Percentiles rank a stretch among this genome's conserved stretches.
These are phyloP conservation scores for Rhizopogon salebrosus DNA, from an alignment of 768 basidiomycete genomes.

Conservation along the genomic window DNA sequence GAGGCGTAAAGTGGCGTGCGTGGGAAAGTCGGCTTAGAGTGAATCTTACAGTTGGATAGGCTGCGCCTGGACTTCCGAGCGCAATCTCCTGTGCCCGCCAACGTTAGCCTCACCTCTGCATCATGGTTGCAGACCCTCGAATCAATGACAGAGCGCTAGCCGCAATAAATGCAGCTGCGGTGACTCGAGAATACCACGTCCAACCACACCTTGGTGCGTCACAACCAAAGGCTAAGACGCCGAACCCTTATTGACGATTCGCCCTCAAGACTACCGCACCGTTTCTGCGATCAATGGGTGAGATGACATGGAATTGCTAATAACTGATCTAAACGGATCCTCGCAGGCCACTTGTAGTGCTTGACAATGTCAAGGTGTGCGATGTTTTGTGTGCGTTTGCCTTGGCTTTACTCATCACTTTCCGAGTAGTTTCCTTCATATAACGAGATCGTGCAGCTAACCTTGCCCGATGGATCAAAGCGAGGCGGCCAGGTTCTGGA, in stretches of 20 bases:
- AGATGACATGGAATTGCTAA: constrained; percentile 21
- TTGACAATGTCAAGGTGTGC: constrained; percentile 95
- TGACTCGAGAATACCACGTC: constrained; percentile 83
- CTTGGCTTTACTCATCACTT: constrained; percentile 11
- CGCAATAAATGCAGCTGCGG: constrained; percentile 82
- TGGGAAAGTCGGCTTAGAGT: background rate
- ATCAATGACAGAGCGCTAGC: constrained; percentile 71
- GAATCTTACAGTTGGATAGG: too few relatives aligned
- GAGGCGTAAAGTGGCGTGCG: background rate
- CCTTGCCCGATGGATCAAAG: constrained; percentile 90
- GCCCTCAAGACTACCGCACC: constrained; percentile 82
- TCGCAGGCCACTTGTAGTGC: constrained; percentile 83
- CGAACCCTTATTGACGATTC: constrained; percentile 3
- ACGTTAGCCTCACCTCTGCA: constrained; percentile 5
- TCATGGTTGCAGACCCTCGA: constrained; percentile 47
- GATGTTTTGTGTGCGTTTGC: constrained; percentile 2
- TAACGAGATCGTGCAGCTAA: constrained; percentile 96
- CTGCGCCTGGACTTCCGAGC: background rate
- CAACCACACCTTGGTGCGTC: constrained; percentile 81
- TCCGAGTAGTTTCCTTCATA: constrained; percentile 82
- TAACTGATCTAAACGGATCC: constrained; percentile 6
- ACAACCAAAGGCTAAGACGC: constrained; percentile 7
- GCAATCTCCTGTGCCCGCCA: background rate
- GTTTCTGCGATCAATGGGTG: constrained; percentile 98
- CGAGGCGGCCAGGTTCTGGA: constrained; percentile 98